phyloP scores from a whole-genome alignment of 2,329 filamentous ascomycete species.

The Pseudogymnoascus sp. region DNA sequence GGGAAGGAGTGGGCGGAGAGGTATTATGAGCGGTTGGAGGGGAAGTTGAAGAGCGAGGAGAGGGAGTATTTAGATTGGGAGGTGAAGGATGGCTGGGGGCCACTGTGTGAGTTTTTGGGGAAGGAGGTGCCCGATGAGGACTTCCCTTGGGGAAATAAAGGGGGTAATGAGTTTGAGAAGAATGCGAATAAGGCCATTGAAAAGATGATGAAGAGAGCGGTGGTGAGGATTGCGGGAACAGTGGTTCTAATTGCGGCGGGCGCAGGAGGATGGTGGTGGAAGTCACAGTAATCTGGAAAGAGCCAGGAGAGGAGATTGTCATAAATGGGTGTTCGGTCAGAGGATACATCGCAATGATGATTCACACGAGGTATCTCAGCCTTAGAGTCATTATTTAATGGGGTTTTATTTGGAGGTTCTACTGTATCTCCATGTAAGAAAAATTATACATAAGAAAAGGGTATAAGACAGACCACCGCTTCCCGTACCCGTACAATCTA shows the following conservation, averaged over 20 bases:
- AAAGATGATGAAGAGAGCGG: neutral
- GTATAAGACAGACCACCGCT: conserved; percentile 7
- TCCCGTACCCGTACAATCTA: conserved; percentile 6
- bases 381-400: neutral
- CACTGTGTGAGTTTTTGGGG: conserved; percentile 36
- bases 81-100: conserved; percentile 36
- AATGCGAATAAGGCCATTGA: neutral
- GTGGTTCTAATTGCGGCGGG: neutral
- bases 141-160: conserved; percentile 32
- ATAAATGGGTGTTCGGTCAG: neutral
- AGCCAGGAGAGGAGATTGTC: too few species aligned
- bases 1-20: neutral
- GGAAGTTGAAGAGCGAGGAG: neutral
- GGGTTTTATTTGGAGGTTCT: neutral
- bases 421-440: neutral
- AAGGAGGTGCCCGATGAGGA: conserved; percentile 29
- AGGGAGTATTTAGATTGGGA: conserved; percentile 28
- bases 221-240: neutral
- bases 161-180: conserved; percentile 3
- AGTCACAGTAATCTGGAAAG: too few species aligned
- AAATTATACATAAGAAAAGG: conserved; percentile 5
- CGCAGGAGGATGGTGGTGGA: neutral
- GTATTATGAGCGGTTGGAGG: conserved; percentile 23
- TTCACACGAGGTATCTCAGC: neutral
- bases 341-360: neutral